These are phyloP conservation scores for Medicago ruthenica DNA, from an alignment of 306 rosid genomes.

Conservation along the genomic window DNA sequence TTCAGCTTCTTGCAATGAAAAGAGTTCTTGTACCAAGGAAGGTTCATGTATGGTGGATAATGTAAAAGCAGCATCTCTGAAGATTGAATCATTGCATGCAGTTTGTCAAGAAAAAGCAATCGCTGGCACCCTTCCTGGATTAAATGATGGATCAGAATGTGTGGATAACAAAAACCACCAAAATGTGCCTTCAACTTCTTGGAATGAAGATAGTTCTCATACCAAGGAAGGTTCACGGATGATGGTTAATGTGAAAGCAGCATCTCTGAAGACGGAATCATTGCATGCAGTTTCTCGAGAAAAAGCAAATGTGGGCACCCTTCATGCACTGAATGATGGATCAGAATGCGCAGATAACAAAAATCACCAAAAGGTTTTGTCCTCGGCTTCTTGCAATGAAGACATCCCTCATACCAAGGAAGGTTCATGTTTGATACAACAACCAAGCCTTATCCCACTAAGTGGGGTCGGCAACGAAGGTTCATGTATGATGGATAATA, in stretches of 20 bases:
- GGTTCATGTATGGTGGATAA: not conserved
- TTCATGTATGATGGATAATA: not conserved
- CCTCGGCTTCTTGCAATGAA: slow-evolving; percentile 37
- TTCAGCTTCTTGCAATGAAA: slow-evolving; percentile 29
- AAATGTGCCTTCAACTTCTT: not conserved
- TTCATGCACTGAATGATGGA: slow-evolving; percentile 31
- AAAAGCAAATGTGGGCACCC: slow-evolving; percentile 4
- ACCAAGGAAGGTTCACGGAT: slow-evolving; percentile 11
- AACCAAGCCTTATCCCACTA: no score
- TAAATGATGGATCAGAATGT: not conserved
- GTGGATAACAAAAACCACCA: not conserved
- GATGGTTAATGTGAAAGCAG: not conserved
- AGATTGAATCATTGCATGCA: not conserved
- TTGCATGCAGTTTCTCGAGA: slow-evolving; percentile 31
- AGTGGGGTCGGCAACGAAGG: not conserved
- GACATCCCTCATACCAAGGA: slow-evolving; percentile 29
- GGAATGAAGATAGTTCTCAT: slow-evolving; percentile 37
- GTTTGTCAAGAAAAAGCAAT: not conserved
- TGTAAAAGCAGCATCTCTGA: not conserved
- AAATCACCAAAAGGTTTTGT: slow-evolving; percentile 33
- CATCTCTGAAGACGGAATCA: slow-evolving; percentile 6
- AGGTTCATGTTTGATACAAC: slow-evolving; percentile 1
- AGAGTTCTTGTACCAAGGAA: not conserved
- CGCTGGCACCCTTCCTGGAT: not conserved
- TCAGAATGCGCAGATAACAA: slow-evolving; percentile 36